Percentiles rank a stretch among this genome's conserved stretches.
phyloP scores from a whole-genome alignment of 305 asterid species.

The Fraxinus sp. region DNA sequence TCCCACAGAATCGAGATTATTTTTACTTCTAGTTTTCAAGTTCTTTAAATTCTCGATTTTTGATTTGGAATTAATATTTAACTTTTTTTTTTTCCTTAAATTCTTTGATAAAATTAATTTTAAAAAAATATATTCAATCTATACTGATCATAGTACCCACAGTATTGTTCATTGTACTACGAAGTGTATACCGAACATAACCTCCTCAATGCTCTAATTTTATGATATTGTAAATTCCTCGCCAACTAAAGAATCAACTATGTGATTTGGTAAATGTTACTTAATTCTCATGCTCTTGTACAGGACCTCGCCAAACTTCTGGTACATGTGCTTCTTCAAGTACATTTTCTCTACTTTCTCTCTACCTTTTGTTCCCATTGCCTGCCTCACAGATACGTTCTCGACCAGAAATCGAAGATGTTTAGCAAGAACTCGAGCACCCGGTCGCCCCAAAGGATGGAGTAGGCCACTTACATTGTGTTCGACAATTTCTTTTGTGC shows the following conservation, averaged over 20 bases:
- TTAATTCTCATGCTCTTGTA: slow-evolving; percentile 82
- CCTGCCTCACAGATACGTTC: slow-evolving; percentile 58
- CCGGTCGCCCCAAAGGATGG: slow-evolving; percentile 81
- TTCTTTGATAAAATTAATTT: background rate
- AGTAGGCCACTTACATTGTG: slow-evolving; percentile 81
- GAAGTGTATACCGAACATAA: background rate
- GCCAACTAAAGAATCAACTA: slow-evolving; percentile 21
- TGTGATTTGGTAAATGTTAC: slow-evolving; percentile 28
- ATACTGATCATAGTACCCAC: background rate
- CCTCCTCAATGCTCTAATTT: background rate
- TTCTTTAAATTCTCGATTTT: background rate
- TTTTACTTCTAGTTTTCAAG: background rate
- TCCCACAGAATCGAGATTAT: background rate
- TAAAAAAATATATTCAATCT: background rate
- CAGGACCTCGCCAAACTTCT: slow-evolving; percentile 80
- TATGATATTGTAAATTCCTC: background rate
- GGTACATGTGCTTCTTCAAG: slow-evolving; percentile 86
- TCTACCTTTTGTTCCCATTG: slow-evolving; percentile 74
- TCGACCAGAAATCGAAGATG: slow-evolving; percentile 61
- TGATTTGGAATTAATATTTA: background rate
- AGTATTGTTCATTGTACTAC: background rate
- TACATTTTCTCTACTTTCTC: slow-evolving; percentile 81
- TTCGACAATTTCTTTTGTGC: slow-evolving; percentile 84
- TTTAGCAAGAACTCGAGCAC: slow-evolving; percentile 59
- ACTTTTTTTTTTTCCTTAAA: background rate